Evolutionary conservation across 495 filamentous ascomycete genomes (phyloP).

Genomic region (Xylaria castorea): DNA sequence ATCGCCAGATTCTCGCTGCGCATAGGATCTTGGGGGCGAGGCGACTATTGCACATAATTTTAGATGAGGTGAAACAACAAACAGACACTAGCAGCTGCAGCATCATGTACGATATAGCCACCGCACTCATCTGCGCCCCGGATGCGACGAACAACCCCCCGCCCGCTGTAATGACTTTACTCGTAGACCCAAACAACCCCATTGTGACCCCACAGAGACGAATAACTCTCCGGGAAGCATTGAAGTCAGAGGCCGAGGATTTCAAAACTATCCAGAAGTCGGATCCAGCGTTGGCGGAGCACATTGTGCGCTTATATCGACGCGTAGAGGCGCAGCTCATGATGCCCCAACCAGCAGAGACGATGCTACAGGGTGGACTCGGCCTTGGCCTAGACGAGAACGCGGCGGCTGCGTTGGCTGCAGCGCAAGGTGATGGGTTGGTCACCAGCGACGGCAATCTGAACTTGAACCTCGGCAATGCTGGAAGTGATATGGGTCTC

Average conservation of each 20-base stretch:
- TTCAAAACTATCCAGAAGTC: constrained; percentile 66
- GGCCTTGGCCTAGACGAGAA: constrained; percentile 37
- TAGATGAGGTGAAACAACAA: constrained; percentile 71
- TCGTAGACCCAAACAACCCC: constrained; percentile 37
- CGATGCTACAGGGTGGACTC: constrained; percentile 43
- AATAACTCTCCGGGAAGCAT: constrained; percentile 68
- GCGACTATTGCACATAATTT: constrained; percentile 63
- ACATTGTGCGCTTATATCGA: constrained; percentile 75
- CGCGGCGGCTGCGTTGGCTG: constrained; percentile 41
- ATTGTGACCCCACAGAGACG: constrained; percentile 42
- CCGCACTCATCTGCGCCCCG: constrained; percentile 75
- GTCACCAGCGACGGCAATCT: constrained; percentile 35
- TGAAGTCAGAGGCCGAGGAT: constrained; percentile 68
- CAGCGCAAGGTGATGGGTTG: constrained; percentile 38
- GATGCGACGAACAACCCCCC: constrained; percentile 55
- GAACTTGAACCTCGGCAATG: constrained; percentile 33
- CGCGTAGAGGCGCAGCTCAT: constrained; percentile 70
- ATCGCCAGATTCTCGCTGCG: constrained; percentile 72
- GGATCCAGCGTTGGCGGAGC: constrained; percentile 68
- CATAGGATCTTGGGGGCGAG: constrained; percentile 73
- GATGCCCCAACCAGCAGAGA: constrained; percentile 40
- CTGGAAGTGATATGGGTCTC: constrained; percentile 36
- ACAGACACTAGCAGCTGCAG: constrained; percentile 59
- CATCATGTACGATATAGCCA: constrained; percentile 75
- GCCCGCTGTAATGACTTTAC: constrained; percentile 43